A percentile compares a stretch with the other conserved stretches of the same genome.
These are phyloP conservation scores for Candida boleticola DNA, from an alignment of 805 yeast species.

Conservation along the genomic window DNA sequence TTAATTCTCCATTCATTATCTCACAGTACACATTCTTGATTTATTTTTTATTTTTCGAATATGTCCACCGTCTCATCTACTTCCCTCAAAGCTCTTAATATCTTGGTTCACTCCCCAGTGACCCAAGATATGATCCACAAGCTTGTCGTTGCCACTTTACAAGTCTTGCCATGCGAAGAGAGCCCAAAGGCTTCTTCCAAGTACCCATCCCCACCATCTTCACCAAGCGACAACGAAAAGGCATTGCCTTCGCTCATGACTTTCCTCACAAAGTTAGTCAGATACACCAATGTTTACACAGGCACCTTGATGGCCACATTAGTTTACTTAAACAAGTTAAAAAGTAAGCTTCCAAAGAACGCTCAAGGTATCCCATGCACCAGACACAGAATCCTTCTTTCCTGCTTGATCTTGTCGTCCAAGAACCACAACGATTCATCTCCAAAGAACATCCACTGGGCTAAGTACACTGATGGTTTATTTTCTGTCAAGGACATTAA, in stretches of 20 bases:
- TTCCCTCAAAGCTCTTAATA: slow-evolving; percentile 52
- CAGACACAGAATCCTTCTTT: slow-evolving; percentile 71
- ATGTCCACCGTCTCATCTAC: slow-evolving; percentile 21
- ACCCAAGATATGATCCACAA: slow-evolving; percentile 73
- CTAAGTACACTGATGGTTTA: slow-evolving; percentile 71
- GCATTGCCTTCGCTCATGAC: slow-evolving; percentile 70
- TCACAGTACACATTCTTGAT: too few relatives aligned
- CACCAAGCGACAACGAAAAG: slow-evolving; percentile 29
- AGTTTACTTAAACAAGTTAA: slow-evolving; percentile 63
- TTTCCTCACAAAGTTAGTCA: slow-evolving; percentile 67
- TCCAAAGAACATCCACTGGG: slow-evolving; percentile 79
- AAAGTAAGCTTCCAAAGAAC: slow-evolving; percentile 60
- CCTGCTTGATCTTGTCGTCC: slow-evolving; percentile 69
- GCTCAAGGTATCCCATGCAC: slow-evolving; percentile 80
- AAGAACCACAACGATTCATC: slow-evolving; percentile 77
- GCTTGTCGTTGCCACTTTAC: slow-evolving; percentile 62
- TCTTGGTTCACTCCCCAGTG: slow-evolving; percentile 63
- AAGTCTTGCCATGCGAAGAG: slow-evolving; percentile 62
- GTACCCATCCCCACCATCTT: slow-evolving; percentile 19
- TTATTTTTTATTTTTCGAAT: too few relatives aligned
- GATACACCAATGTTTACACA: slow-evolving; percentile 76
- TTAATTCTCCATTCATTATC: slow-evolving; percentile 8
- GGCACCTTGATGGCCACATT: slow-evolving; percentile 74
- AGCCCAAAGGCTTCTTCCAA: slow-evolving; percentile 32
- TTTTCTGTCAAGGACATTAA: slow-evolving; percentile 68